Percentiles rank a stretch among this genome's conserved stretches.
These are phyloP conservation scores for Metschnikowia chrysomelidarum DNA, from an alignment of 805 yeast species.

Conservation along the genomic window DNA sequence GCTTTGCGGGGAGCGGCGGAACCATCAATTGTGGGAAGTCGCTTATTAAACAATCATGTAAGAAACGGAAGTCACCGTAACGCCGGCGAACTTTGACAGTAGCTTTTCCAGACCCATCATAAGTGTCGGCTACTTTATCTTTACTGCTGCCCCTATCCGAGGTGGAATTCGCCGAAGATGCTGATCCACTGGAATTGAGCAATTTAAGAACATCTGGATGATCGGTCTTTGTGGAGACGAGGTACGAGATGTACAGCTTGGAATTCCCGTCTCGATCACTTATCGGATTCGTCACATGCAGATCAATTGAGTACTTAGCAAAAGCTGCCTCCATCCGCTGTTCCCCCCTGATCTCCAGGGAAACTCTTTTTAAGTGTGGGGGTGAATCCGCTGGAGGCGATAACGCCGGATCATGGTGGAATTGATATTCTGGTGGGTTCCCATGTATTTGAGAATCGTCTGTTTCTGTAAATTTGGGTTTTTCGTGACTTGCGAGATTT, in stretches of 20 bases:
- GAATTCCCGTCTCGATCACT: constrained; percentile 68
- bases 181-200: constrained; percentile 17
- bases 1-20: constrained; percentile 94
- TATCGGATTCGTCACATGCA: constrained; percentile 57
- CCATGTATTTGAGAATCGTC: too few relatives aligned
- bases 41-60: constrained; percentile 68
- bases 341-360: constrained; percentile 8
- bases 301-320: constrained; percentile 15
- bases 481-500: too few relatives aligned
- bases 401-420: too few relatives aligned
- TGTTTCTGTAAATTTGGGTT: too few relatives aligned
- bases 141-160: background rate
- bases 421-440: too few relatives aligned
- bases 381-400: background rate
- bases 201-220: constrained; percentile 52
- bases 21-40: constrained; percentile 84
- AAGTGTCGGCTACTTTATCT: too few relatives aligned
- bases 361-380: background rate
- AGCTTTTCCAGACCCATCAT: constrained; percentile 17
- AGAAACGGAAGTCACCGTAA: constrained; percentile 80
- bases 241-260: constrained; percentile 73
- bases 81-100: constrained; percentile 66
- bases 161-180: background rate
- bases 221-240: constrained; percentile 61
- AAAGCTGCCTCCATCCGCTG: constrained; percentile 17